Percentiles rank a stretch among this genome's conserved stretches.
Evolutionary conservation across 768 basidiomycete species (phyloP).

Genomic region (Tylopilus felleus): DNA sequence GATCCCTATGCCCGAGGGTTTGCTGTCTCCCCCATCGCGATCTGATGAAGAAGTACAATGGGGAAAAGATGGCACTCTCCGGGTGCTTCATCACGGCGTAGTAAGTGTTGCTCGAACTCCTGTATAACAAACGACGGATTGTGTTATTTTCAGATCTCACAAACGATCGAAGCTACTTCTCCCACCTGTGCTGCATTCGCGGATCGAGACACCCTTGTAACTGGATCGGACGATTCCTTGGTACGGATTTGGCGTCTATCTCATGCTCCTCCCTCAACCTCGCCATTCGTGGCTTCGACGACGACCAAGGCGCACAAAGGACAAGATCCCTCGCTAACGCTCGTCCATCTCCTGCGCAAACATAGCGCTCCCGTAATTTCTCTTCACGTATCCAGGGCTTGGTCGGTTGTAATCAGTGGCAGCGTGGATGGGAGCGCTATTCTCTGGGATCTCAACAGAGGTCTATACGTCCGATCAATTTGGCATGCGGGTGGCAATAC

Average conservation of each 20-base stretch:
- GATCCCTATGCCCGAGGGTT: constrained; percentile 58
- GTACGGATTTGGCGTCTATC: constrained; percentile 79
- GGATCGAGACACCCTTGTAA: constrained; percentile 68
- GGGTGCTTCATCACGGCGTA: constrained; percentile 60
- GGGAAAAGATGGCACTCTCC: constrained; percentile 55
- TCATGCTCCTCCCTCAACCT: constrained; percentile 26
- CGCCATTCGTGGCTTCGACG: constrained; percentile 22
- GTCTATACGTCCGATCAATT: constrained; percentile 75
- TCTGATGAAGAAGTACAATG: constrained; percentile 73
- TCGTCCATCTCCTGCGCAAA: constrained; percentile 77
- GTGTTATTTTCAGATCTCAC: constrained; percentile 50
- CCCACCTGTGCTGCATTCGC: constrained; percentile 78
- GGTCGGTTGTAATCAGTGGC: constrained; percentile 83
- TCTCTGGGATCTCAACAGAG: constrained; percentile 87
- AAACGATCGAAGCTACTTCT: constrained; percentile 71
- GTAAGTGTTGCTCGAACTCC: constrained; percentile 31
- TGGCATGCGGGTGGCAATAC: constrained; percentile 50
- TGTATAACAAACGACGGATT: not conserved
- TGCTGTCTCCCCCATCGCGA: constrained; percentile 53
- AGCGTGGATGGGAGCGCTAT: constrained; percentile 84
- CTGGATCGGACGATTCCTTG: constrained; percentile 75
- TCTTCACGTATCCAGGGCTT: constrained; percentile 70
- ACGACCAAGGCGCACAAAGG: constrained; percentile 18
- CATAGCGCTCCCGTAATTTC: constrained; percentile 68
- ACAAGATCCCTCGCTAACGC: constrained; percentile 31